Conservation (phyloP, 805 yeast genomes). For the Scheffersomyces ergatensis region DNA sequence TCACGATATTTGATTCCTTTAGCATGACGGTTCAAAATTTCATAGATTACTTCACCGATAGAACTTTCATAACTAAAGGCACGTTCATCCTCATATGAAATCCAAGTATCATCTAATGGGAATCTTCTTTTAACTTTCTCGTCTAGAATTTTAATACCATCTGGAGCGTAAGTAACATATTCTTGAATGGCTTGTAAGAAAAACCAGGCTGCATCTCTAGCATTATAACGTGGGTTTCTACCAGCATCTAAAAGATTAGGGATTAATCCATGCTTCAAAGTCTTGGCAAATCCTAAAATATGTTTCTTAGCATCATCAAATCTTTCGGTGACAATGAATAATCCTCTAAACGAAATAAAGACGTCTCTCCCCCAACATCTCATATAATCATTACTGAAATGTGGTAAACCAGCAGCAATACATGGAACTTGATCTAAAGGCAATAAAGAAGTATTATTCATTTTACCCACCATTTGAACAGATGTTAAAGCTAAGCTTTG, state of each 20-base stretch:
- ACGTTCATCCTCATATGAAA: constrained; percentile 62
- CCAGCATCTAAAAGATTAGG: constrained; percentile 94
- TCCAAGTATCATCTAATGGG: constrained; percentile 82
- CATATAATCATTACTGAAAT: constrained; percentile 87
- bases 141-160: constrained; percentile 64
- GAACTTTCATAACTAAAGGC: constrained; percentile 75
- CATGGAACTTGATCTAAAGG: constrained; percentile 66
- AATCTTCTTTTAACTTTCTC: constrained; percentile 78
- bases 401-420: constrained; percentile 96
- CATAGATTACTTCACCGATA: constrained; percentile 76
- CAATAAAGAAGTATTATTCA: constrained; percentile 70
- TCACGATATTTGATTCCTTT: constrained; percentile 83
- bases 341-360: constrained; percentile 81
- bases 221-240: constrained; percentile 89
- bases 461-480: constrained; percentile 78
- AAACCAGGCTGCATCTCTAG: constrained; percentile 97
- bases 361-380: constrained; percentile 99
- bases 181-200: constrained; percentile 87
- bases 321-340: constrained; percentile 74
- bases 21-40: constrained; percentile 85
- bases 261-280: constrained; percentile 91
- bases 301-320: constrained; percentile 77
- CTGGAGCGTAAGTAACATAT: constrained; percentile 64
- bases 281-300: constrained; percentile 82
- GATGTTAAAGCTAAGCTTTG: constrained; percentile 79